Base-by-base conservation (phyloP, 2,329 filamentous ascomycete genomes). In the Exutisphaerella laricina region DNA sequence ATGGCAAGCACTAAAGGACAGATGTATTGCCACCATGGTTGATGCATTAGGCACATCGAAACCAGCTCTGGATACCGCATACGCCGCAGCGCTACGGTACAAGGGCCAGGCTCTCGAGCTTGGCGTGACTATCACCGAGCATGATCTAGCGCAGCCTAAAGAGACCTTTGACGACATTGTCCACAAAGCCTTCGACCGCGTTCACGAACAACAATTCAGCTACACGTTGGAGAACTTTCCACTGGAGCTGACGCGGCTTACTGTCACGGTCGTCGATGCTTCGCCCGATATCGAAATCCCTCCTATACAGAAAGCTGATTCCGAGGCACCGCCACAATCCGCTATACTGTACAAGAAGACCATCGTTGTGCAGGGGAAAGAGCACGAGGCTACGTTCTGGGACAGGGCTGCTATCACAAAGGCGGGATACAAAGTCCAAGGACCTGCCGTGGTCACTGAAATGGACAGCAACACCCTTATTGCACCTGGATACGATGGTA, bases 391-490 rank as follows among this genome's bases (percentile, higher is more conserved):
- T 13, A 54, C 45, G 2, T 53, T 54, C 43, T 57, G 53, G 53
- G 46, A 46, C 26, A 53, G 54, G 1, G 29, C 49, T 13, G 45
- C 47, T 10, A 50, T 55, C 43, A 54, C 36, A 29, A 53, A 51
- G 39, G 46, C 51, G 26, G 54, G 53, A 12, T 49, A 47, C 45
- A 55, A 46, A 18, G 37, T 57, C 9, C 53, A 51, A 41, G 54
- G 54, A 5, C 53, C 54, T 4, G 52, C 50, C 16, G 51, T 57
- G 3, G 38, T 57, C 21, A 52, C 52, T 10, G 54, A 57, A 33
- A 57, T 57, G 54, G 54, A 57, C 42, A 49, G 44, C 43, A 57
- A 57, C 41, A 57, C 53, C 4, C 44, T 55, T 16, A 50, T 57
- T 20, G 49, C 50, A 18, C 54, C 54, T 8, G 54, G 54, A 8